Base-by-base conservation (phyloP, 192 early-diverging fungal genomes). In the Martensiomyces pterosporus region DNA sequence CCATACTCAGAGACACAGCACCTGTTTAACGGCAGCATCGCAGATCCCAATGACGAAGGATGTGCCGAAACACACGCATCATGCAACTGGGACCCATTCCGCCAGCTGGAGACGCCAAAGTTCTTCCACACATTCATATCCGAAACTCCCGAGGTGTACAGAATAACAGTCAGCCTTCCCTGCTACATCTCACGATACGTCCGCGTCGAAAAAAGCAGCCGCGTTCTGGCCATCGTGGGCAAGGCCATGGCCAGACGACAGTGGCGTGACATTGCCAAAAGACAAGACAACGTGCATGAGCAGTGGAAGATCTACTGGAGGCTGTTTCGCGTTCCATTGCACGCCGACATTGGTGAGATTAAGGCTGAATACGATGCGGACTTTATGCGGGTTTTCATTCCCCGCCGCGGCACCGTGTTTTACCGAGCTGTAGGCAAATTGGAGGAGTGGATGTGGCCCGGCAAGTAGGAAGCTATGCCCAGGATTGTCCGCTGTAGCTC, bases 301-400 rank as follows among this genome's bases (percentile, higher is more conserved):
- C 43, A 39, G 53, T 68, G 65, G 65, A 51, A 44, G 21, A 54
- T 60, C 9, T 61, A 68, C 35, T 60, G 58, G 58, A 48, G 65
- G 39, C 17, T 56, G 15, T 68, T 68, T 23, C 24, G 37, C 3
- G 14, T 68, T 9, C 65, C 65, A 0, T 19, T 57, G 40, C 58
- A 61, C 32, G 60, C 58, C 15, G 39, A 57, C 35, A 8, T 57
- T 13, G 14, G 25, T 14, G 22, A n/a, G 2, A 47, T 68, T 2
- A 36, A 38, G 1, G 54, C 58, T 9, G 38, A 55, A 42, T 68
- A 68, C 29, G 58, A 54, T 7, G 39, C 35, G 8, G 39, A 55
- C 12, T 35, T 29, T 16, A 52, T 68, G 18, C 29, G 48, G 6
- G 48, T 68, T 3, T 36, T 55, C 3, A 45, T 68, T 17, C 65